Evolutionary conservation across 2,329 filamentous ascomycete genomes (phyloP), one percentile per base, ranked within the genome.

Genomic region (Fusarium sambucinum): DNA sequence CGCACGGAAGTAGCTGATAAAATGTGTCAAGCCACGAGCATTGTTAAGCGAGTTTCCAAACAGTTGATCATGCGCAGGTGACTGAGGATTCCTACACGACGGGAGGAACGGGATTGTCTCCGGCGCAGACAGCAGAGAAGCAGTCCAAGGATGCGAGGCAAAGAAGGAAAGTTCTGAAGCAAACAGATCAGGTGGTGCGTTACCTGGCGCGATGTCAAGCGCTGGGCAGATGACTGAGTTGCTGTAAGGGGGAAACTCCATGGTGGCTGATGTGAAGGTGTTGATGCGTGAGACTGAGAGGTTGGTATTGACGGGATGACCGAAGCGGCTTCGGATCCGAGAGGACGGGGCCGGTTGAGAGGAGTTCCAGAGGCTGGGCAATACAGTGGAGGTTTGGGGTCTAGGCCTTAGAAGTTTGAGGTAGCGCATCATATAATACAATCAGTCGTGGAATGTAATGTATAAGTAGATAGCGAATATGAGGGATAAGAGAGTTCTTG

Each of bases 141-240:
- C 72, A 44, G 77, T 80, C 80, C 80, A 81, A 10, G 79, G 75
- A 30, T 79, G 71, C 1, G 77, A 73, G 47, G 60, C 63, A 71
- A 82, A 80, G 71, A 79, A 73, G 33, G 66, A 52, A 27, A 77
- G 45, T 44, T 76, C 73, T 16, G 68, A 68, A 29, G 69, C 41
- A 60, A 75, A 77, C 19, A 78, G 71, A 38, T 57, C 53, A 1
- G 69, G 61, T 0, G 73, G 70, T 12, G 75, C 72, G 38, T 73
- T 60, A 13, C 74, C 56, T 8, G 78, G 76, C 29, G 60, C 21
- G 30, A 79, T 59, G 51, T 72, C 65, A 45, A 80, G 74, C 11
- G 63, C 53, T 5, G 78, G 78, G 48, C 74, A 74, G 57, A 79
- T 51, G 29, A 79, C 58, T 62, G 77, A 76, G 50, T 70, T 71